Base-by-base conservation (phyloP, 257 asterid genomes). In the Knoxia roxburghii region DNA sequence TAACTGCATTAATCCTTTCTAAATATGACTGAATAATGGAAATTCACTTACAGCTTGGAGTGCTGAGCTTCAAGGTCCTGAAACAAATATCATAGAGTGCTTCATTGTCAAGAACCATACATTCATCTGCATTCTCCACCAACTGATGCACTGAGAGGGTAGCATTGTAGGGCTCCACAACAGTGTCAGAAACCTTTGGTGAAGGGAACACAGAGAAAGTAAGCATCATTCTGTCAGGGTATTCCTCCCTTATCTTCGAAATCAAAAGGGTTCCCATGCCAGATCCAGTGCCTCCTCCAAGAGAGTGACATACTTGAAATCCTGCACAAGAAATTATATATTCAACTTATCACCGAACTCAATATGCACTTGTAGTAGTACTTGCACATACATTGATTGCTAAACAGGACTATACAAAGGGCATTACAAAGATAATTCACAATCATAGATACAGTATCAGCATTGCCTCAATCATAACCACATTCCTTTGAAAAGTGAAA, bases 211-310 rank as follows among this genome's bases (percentile, higher is more conserved):
- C 96, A 4, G 96, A 89, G 86, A 89, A 89, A 14, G 96, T 89
- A 61, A 89, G 96, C 96, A 89, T 89, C 96, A 89, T 89, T 74
- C 96, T 85, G 78, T 89, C 96, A 8, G 96, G 96, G 72, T 89
- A 89, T 74, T 89, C 96, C 84, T 89, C 96, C 70, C 96, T 76
- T 79, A 89, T 89, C 84, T 89, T 89, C 32, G 96, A 89, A 63
- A 89, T 89, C 83, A 89, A 63, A 33, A 89, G 96, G 78, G 96
- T 89, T 41, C 96, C 96, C 96, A 89, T 89, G 71, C 96, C 96
- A 68, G 96, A 89, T 53, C 96, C 96, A 27, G 96, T 89, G 67
- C 96, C 96, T 27, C 96, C 96, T 74, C 96, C 96, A 46, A 89
- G 96, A 6, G 96, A 89, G 79, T 89, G 96, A 20, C 95, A 89